phyloP scores from a whole-genome alignment of 2,329 filamentous ascomycete genomes.

The Lasiodiplodia theobromae region DNA sequence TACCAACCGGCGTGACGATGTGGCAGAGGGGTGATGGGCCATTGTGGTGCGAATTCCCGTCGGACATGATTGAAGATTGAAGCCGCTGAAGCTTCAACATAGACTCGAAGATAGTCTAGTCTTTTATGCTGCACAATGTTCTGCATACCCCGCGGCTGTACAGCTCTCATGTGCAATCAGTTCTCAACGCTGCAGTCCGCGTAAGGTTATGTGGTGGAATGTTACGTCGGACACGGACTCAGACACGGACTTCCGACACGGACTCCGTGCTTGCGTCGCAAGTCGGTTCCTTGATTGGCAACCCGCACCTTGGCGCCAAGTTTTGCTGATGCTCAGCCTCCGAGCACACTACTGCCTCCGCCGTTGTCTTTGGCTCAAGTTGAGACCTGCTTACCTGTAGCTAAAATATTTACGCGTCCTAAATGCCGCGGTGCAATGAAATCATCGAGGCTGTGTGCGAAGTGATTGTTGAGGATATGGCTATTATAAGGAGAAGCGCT shows the following conservation, averaged over 20 bases:
- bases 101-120: no score
- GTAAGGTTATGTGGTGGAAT: no score
- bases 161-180: no score
- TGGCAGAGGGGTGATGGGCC: constrained; percentile 32
- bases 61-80: background rate
- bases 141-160: no score
- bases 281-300: background rate
- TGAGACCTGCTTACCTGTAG: background rate
- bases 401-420: background rate
- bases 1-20: constrained; percentile 58
- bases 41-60: background rate
- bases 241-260: background rate
- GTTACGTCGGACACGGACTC: no score
- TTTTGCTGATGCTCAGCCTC: background rate
- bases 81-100: background rate
- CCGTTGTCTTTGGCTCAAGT: background rate
- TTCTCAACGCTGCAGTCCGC: no score
- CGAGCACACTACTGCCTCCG: background rate
- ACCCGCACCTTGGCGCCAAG: background rate
- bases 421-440: background rate
- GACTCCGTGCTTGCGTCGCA: background rate
- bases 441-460: background rate
- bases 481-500: background rate
- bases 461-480: background rate
- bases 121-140: no score